A percentile compares a stretch with the other conserved stretches of the same genome.
Evolutionary conservation across 176 grass and related monocot genomes (phyloP).

Genomic region (Areca catechu): DNA sequence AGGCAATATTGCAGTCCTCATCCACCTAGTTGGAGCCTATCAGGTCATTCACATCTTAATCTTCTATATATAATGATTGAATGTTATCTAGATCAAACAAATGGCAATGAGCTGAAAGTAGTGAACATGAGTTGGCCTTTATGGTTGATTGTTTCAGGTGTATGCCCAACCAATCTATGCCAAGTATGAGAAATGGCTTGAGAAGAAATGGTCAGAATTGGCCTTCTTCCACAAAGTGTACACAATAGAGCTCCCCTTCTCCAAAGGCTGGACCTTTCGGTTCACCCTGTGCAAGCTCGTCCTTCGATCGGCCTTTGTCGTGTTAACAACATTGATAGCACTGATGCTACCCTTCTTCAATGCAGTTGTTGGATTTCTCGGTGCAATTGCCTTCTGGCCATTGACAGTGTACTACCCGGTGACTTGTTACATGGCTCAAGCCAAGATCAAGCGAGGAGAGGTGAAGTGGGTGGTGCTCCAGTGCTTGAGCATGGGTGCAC

Average conservation of each 20-base stretch:
- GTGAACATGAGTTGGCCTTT: no score
- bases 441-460: constrained; percentile 47
- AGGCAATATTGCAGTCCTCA: constrained; percentile 62
- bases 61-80: no score
- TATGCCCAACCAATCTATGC: constrained; percentile 76
- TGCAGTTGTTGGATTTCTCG: constrained; percentile 68
- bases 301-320: constrained; percentile 57
- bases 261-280: constrained; percentile 25
- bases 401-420: constrained; percentile 81
- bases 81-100: no score
- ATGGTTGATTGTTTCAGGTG: constrained; percentile 31
- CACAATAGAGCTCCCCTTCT: constrained; percentile 33
- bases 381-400: constrained; percentile 74
- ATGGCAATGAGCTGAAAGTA: no score
- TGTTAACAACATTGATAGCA: constrained; percentile 50
- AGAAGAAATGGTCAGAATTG: constrained; percentile 42
- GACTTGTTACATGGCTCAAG: constrained; percentile 71
- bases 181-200: constrained; percentile 66
- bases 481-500: constrained; percentile 48
- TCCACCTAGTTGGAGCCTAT: constrained; percentile 74
- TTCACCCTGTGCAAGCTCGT: constrained; percentile 70
- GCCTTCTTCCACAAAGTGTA: constrained; percentile 56
- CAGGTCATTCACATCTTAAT: constrained; percentile 31
- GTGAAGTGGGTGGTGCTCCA: constrained; percentile 61
- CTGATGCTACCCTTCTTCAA: constrained; percentile 94